Percentiles rank a stretch among this genome's conserved stretches.
Evolutionary conservation across 129 eudicot genomes (phyloP).

Genomic region (Solidago caesia): DNA sequence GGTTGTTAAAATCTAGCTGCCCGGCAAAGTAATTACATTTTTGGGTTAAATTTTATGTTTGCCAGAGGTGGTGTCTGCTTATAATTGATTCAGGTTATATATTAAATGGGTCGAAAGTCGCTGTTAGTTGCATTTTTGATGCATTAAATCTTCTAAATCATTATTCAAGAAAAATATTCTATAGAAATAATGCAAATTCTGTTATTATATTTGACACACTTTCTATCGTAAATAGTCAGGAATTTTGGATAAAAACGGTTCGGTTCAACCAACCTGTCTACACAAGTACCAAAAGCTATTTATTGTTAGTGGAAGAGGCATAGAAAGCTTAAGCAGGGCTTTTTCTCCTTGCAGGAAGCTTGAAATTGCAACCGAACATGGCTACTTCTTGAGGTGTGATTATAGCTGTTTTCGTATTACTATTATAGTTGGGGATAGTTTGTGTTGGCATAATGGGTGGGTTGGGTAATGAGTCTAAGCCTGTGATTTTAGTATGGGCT

Average conservation of each 20-base stretch:
- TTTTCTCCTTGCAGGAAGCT: constrained; percentile 73
- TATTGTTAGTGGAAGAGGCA: constrained; percentile 92
- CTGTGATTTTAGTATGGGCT: too few relatives aligned
- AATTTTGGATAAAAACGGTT: not conserved
- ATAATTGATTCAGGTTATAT: not conserved
- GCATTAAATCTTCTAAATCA: not conserved
- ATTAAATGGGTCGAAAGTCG: not conserved
- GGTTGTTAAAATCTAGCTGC: constrained; percentile 78
- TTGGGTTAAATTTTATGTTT: not conserved
- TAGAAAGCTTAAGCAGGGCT: constrained; percentile 62
- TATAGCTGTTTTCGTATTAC: not conserved
- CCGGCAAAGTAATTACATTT: constrained; percentile 82
- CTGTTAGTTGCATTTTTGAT: not conserved
- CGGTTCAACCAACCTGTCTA: not conserved
- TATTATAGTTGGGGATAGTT: not conserved
- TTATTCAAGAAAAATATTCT: too few relatives aligned
- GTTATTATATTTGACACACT: not conserved
- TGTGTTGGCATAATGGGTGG: constrained; percentile 4
- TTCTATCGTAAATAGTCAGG: not conserved
- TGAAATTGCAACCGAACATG: constrained; percentile 96
- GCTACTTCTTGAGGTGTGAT: constrained; percentile 79
- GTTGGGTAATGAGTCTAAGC: not conserved
- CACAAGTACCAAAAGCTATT: constrained; percentile 29
- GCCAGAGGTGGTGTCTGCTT: not conserved
- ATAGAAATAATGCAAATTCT: not conserved